phyloP scores from a whole-genome alignment of 805 yeast species.

The Kazachstania africana region DNA sequence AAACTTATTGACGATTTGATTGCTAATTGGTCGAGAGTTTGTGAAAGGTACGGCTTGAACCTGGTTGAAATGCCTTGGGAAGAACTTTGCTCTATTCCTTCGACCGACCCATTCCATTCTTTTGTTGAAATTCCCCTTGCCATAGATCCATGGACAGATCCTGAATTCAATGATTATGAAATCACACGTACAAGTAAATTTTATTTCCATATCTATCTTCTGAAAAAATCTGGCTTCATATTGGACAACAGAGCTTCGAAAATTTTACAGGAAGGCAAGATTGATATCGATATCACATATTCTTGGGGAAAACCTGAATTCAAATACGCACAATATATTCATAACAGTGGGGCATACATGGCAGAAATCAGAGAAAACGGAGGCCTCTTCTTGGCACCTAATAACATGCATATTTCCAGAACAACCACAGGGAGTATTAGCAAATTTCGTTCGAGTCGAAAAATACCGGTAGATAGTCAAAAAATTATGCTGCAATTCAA shows the following conservation, averaged over 20 bases:
- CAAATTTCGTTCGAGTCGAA: constrained; percentile 24
- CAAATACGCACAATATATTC: constrained; percentile 81
- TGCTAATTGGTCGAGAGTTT: constrained; percentile 64
- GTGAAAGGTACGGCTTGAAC: constrained; percentile 74
- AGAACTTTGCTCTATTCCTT: constrained; percentile 68
- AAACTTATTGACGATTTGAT: constrained; percentile 72
- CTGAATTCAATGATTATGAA: constrained; percentile 34
- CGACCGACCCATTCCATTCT: constrained; percentile 78
- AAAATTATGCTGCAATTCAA: constrained; percentile 61
- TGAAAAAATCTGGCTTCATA: constrained; percentile 61
- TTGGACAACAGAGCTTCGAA: constrained; percentile 70
- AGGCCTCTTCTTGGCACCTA: constrained; percentile 72
- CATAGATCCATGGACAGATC: constrained; percentile 61
- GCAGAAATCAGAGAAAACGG: constrained; percentile 79
- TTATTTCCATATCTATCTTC: constrained; percentile 66
- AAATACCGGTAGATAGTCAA: constrained; percentile 48
- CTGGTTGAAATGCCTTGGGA: constrained; percentile 86
- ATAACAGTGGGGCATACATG: constrained; percentile 76
- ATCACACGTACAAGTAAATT: constrained; percentile 42
- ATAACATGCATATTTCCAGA: constrained; percentile 70
- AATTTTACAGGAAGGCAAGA: constrained; percentile 39
- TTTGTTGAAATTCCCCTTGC: constrained; percentile 57
- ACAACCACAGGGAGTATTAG: constrained; percentile 37
- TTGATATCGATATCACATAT: constrained; percentile 54
- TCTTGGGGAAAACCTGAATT: constrained; percentile 88